phyloP scores from a whole-genome alignment of 495 filamentous ascomycete species.

The Filosporella fistucella region DNA sequence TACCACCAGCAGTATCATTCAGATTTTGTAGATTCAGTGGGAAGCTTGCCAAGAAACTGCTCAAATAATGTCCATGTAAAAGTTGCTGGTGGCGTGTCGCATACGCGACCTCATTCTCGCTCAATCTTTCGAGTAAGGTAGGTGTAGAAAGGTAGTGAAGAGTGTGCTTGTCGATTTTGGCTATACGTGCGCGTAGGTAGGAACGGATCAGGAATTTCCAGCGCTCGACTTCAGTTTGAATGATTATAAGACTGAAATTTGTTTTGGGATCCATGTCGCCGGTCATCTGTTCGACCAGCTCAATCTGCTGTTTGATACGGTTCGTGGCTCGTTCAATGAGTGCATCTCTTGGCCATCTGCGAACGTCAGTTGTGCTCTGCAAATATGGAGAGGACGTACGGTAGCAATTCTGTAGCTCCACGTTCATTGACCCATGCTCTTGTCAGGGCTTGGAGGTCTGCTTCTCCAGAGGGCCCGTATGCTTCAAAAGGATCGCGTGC shows the following conservation, averaged over 20 bases:
- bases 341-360: constrained; percentile 44
- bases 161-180: constrained; percentile 76
- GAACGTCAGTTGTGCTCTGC: neutral
- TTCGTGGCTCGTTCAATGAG: constrained; percentile 71
- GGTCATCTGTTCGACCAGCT: constrained; percentile 70
- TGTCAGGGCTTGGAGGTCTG: constrained; percentile 82
- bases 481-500: constrained; percentile 2
- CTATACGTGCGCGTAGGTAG: constrained; percentile 77
- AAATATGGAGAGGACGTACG: constrained; percentile 28
- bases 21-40: constrained; percentile 70
- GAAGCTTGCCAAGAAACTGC: constrained; percentile 77
- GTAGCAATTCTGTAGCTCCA: constrained; percentile 74
- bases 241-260: constrained; percentile 88
- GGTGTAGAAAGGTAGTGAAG: constrained; percentile 55
- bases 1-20: constrained; percentile 84
- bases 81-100: constrained; percentile 76
- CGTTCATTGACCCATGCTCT: constrained; percentile 91
- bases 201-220: constrained; percentile 86
- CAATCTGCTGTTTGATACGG: constrained; percentile 64
- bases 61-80: constrained; percentile 73
- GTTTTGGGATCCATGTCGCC: constrained; percentile 78
- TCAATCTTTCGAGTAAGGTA: constrained; percentile 49
- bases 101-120: constrained; percentile 69
- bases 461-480: constrained; percentile 5
- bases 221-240: constrained; percentile 93